phyloP scores from a whole-genome alignment of 2,329 filamentous ascomycete genomes.

The Didymosphaeria variabile region DNA sequence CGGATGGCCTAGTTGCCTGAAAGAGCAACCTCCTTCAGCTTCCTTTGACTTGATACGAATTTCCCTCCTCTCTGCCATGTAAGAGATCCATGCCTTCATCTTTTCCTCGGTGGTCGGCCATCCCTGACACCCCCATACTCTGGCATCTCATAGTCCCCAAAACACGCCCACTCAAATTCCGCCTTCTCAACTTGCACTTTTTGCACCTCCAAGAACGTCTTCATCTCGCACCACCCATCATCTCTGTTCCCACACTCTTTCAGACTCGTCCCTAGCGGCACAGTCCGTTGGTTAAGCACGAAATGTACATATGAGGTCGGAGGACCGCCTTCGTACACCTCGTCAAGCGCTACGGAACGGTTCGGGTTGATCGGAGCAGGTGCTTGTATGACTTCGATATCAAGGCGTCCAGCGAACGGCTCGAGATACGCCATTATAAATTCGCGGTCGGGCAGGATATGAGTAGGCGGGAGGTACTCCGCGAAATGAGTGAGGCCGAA shows the following conservation, averaged over 20 bases:
- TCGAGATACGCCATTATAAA: constrained; percentile 73
- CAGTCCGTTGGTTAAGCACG: constrained; percentile 75
- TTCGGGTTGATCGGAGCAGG: constrained; percentile 65
- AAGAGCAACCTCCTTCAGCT: too few relatives aligned
- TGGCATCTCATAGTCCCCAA: constrained; percentile 62
- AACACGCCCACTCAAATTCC: constrained; percentile 72
- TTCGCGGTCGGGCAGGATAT: constrained; percentile 64
- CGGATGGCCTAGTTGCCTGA: too few relatives aligned
- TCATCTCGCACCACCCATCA: constrained; percentile 81
- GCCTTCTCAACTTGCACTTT: constrained; percentile 64
- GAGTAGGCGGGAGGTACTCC: constrained; percentile 63
- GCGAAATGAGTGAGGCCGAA: constrained; percentile 77
- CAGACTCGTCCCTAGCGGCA: constrained; percentile 74
- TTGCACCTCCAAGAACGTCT: constrained; percentile 71
- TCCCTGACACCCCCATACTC: constrained; percentile 61
- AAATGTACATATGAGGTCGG: constrained; percentile 78
- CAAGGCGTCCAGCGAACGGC: constrained; percentile 76
- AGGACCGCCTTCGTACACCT: constrained; percentile 60
- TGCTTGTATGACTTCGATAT: constrained; percentile 76
- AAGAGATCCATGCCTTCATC: neutral
- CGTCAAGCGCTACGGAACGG: constrained; percentile 24
- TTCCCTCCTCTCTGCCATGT: too few relatives aligned
- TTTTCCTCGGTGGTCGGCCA: constrained; percentile 55
- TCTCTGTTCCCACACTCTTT: constrained; percentile 70
- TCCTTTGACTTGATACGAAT: too few relatives aligned